Evolutionary conservation across 2,329 filamentous ascomycete genomes (phyloP).

Genomic region (Ophidiomyces ophidiicola): DNA sequence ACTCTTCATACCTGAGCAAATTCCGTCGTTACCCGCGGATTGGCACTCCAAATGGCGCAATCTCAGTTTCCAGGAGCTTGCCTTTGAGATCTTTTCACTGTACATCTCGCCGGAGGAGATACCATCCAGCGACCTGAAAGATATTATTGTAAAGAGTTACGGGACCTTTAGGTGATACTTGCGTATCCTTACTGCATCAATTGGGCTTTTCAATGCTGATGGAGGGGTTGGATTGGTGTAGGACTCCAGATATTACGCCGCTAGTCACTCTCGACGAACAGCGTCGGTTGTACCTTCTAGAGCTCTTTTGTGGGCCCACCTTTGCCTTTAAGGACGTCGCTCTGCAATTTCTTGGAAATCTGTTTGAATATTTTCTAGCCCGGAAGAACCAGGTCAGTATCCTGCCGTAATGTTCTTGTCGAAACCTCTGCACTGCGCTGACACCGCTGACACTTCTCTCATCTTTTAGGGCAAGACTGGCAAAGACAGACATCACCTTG

Average conservation of each 20-base stretch:
- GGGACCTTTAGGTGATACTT: constrained; percentile 72
- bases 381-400: constrained; percentile 27
- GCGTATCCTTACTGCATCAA: too few species aligned
- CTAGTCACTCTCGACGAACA: constrained; percentile 60
- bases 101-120: constrained; percentile 72
- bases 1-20: constrained; percentile 75
- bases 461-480: constrained; percentile 26
- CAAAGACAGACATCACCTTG: constrained; percentile 62
- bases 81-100: constrained; percentile 45
- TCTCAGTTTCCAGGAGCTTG: constrained; percentile 51
- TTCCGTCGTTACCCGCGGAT: constrained; percentile 51
- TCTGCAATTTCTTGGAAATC: constrained; percentile 86
- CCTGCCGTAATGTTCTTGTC: background rate
- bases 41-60: constrained; percentile 64
- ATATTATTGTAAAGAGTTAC: constrained; percentile 73
- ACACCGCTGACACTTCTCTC: background rate
- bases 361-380: constrained; percentile 47
- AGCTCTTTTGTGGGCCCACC: constrained; percentile 91
- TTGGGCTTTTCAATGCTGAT: too few species aligned
- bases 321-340: constrained; percentile 95
- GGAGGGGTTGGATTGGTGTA: constrained; percentile 44
- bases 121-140: background rate
- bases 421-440: background rate
- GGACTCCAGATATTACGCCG: constrained; percentile 64
- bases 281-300: constrained; percentile 69